These are phyloP conservation scores for Tulasnella sp. DNA, from an alignment of 768 basidiomycete genomes.

Conservation along the genomic window DNA sequence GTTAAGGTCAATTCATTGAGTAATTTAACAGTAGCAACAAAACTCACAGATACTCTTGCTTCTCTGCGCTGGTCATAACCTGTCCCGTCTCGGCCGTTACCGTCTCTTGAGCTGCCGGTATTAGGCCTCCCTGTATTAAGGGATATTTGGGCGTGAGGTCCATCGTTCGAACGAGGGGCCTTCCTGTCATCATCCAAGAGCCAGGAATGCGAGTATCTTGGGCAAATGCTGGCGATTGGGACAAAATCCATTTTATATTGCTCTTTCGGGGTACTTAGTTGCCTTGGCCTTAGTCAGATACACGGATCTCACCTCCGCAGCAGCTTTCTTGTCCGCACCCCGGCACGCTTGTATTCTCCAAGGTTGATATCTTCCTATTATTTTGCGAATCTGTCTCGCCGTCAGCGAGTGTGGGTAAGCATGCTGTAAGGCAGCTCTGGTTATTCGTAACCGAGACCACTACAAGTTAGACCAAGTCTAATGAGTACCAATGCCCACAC, in stretches of 20 bases:
- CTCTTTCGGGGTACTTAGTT: background rate
- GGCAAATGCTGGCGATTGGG: background rate
- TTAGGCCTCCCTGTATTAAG: background rate
- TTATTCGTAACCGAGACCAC: background rate
- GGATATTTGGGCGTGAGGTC: background rate
- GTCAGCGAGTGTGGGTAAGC: background rate
- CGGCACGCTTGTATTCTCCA: background rate
- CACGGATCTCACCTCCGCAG: background rate
- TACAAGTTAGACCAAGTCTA: too few species aligned
- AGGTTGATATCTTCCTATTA: background rate
- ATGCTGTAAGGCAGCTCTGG: background rate
- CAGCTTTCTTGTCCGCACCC: background rate
- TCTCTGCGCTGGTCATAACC: background rate
- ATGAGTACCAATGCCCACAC: too few species aligned
- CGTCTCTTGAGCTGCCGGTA: background rate
- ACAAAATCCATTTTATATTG: background rate
- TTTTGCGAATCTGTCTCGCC: background rate
- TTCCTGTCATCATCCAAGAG: background rate
- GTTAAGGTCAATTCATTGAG: background rate
- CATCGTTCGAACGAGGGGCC: background rate
- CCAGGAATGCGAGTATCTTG: background rate
- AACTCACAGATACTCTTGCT: background rate
- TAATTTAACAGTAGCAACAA: background rate
- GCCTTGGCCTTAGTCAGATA: background rate
- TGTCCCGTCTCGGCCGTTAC: background rate